Base-by-base conservation (phyloP, 208 protist genomes). In the Angomonas ambiguus region DNA sequence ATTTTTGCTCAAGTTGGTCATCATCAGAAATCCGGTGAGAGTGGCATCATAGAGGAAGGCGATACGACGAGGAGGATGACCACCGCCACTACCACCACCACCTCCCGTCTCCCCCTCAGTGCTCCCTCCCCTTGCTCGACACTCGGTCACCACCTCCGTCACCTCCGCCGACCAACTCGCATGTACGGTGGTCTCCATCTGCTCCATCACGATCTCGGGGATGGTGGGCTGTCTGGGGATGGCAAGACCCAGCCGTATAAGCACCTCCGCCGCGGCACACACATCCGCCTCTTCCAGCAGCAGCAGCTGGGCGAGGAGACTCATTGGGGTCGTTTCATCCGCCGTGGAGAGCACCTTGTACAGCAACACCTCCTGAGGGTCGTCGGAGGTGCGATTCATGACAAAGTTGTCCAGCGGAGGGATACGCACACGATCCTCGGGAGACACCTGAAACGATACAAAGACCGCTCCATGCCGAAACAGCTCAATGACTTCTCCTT, bases 21-120 rank as follows among this genome's bases (percentile, higher is more conserved):
- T 98, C 97, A 99, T 99, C 18, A 99, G 81, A 69, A 97, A 98
- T 6, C 97, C 98, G 6, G 96, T 98, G 13, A 99, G 82, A 13
- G 83, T 96, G 24, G 85, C 82, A 62, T 98, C 97, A 83, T 98
- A 99, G 24, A 99, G 56, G 8, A 99, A 85, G 6, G 87, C 97
- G 28, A 98, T 85, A 48, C 97, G 87, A 70, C 95, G 94, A 22
- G 64, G 32, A 0, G 87, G 87, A 57, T 85, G 81, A 2, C 71
- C 51, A 41, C 49, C 51, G 24, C 18, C 10, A 20, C 20, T 24
- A 11, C 11, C 11, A 35, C 8, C 53, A 20, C 4, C 22, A 11
- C 13, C 35, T 13, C 18, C 20, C 45, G 28, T 30, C 11, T 59
- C 5, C 53, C 5, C 25, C 22, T 5, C 3, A 25, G 10, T 35